A percentile compares a stretch with the other conserved stretches of the same genome.
Evolutionary conservation across 768 basidiomycete genomes (phyloP).

Genomic region (Pleurotus giganteus): DNA sequence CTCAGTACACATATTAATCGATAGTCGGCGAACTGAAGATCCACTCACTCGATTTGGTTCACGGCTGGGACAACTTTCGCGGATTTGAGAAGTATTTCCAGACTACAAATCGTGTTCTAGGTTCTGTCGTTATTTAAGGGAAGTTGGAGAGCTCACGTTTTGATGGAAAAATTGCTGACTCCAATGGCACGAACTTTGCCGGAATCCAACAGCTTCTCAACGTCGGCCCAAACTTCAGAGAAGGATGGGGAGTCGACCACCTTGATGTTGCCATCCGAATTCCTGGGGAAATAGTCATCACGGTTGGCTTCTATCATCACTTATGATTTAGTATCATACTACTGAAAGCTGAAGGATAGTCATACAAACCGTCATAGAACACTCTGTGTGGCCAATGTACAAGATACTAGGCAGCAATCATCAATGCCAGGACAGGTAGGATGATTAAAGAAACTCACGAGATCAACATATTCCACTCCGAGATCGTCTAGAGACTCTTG

Average conservation of each 20-base stretch:
- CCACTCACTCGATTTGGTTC: constrained; percentile 45
- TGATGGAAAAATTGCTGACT: constrained; percentile 59
- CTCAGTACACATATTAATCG: background rate
- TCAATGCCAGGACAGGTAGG: constrained; percentile 15
- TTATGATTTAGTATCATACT: background rate
- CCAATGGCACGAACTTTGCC: constrained; percentile 52
- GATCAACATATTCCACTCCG: constrained; percentile 46
- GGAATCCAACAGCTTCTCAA: constrained; percentile 46
- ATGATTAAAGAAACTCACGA: constrained; percentile 14
- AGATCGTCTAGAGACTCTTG: constrained; percentile 39
- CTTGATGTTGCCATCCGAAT: constrained; percentile 32
- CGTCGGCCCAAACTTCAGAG: constrained; percentile 45
- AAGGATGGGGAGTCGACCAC: constrained; percentile 28
- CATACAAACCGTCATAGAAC: constrained; percentile 24
- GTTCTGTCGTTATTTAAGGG: background rate
- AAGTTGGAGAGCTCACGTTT: constrained; percentile 35
- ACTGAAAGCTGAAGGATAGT: background rate
- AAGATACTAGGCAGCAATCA: constrained; percentile 33
- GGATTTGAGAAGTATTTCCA: constrained; percentile 36
- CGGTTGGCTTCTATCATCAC: constrained; percentile 9
- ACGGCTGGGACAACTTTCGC: constrained; percentile 44
- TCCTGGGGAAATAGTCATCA: constrained; percentile 19
- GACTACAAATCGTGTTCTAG: constrained; percentile 19
- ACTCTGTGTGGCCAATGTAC: constrained; percentile 49
- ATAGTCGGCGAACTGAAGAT: background rate